phyloP scores from a whole-genome alignment of 192 early-diverging fungal genomes.

The Entomortierella parvispora region DNA sequence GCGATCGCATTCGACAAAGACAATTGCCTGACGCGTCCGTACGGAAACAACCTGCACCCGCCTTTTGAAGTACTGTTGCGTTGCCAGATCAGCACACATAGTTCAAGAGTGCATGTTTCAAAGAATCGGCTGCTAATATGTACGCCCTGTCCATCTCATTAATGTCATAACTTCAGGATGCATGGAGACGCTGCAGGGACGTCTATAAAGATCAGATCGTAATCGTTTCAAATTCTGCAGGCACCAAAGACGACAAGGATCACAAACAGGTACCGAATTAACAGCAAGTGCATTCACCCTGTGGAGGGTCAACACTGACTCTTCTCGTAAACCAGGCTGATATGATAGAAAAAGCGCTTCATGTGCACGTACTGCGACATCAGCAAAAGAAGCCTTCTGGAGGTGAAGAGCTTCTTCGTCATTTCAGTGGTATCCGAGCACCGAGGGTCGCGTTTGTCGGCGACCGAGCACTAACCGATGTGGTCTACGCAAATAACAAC shows the following conservation, averaged over 20 bases:
- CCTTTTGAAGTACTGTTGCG: constrained; percentile 64
- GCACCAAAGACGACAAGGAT: constrained; percentile 78
- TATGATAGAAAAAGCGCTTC: constrained; percentile 16
- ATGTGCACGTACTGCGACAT: constrained; percentile 39
- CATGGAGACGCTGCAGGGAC: constrained; percentile 73
- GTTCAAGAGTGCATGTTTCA: not conserved
- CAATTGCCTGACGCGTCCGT: constrained; percentile 93
- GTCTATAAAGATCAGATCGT: constrained; percentile 72
- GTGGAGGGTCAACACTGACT: no score
- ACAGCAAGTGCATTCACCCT: no score
- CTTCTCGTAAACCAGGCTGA: no score
- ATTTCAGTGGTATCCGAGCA: constrained; percentile 57
- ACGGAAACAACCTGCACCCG: constrained; percentile 72
- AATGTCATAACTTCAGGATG: constrained; percentile 45
- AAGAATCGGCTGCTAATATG: no score
- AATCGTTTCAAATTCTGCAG: constrained; percentile 94
- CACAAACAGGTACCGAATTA: constrained; percentile 56
- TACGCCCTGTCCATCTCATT: not conserved
- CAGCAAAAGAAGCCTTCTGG: constrained; percentile 80
- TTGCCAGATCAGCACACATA: not conserved
- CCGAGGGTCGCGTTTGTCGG: constrained; percentile 80
- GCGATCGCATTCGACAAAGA: constrained; percentile 97
- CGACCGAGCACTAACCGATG: constrained; percentile 88
- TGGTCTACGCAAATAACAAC: constrained; percentile 82
- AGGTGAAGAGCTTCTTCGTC: constrained; percentile 64